Evolutionary conservation across 176 grass and related monocot genomes (phyloP), one percentile per base, ranked within the genome.

Genomic region (Rhynchospora tenuis): DNA sequence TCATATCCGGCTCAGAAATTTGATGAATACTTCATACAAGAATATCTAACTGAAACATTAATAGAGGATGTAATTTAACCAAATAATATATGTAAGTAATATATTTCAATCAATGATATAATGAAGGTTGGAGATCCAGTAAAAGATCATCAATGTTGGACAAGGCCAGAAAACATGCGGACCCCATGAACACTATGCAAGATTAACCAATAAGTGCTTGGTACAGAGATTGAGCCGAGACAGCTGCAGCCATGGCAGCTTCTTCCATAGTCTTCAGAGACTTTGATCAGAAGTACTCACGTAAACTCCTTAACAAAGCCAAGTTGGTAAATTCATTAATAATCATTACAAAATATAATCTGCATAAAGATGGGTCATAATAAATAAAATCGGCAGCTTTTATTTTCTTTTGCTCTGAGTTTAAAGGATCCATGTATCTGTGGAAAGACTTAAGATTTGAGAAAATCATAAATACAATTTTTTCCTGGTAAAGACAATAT

Each of bases 191-290:
- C 89, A 47, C 88, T 99, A 24, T 95, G 93, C 83, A 86, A 99
- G 88, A 99, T 99, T 73, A 86, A 88, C 64, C 60, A 86, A 56
- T 70, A 74, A 15, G 90, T 72, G 3, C 96, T 93, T 0, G 96
- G 96, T 13, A 90, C 96, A 13, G 93, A 99, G 91, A 99, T 99
- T 50, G 91, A 16, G 96, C 91, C 9, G 96, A 99, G 91, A 95
- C 96, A 0, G 88, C 96, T 59, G 96, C 96, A 44, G 93, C 96
- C 71, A 78, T 99, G 64, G 93, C 96, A 51, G 83, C 96, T 44
- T 57, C 96, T 83, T 86, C 93, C 64, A 74, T 99, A 1, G 93
- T 90, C 29, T 99, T 95, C 86, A 90, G 73, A n/a, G 17, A 71
- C 19, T 4, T 43, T 0, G 83, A 99, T n/a, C 79, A 28, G 83